Conservation (phyloP, 129 eudicot species). For the Silybum marianum region DNA sequence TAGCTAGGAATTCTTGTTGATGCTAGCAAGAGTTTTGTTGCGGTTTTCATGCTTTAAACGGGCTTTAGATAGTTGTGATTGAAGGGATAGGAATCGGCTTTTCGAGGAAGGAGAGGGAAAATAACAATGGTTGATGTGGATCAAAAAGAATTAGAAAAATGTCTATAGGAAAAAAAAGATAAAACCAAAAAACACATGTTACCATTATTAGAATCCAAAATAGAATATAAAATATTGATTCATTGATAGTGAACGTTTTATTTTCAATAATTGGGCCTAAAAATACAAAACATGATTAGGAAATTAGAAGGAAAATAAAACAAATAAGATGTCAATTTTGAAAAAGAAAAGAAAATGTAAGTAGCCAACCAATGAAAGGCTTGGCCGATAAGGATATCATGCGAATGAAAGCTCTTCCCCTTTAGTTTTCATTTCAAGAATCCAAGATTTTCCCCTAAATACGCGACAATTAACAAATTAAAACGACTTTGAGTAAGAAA, state of each 20-base stretch:
- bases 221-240: background rate
- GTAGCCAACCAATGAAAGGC: constrained; percentile 33
- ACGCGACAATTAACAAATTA: constrained; percentile 9
- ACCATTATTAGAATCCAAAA: background rate
- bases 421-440: background rate
- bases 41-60: background rate
- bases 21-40: background rate
- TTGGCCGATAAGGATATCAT: constrained; percentile 39
- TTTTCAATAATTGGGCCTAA: background rate
- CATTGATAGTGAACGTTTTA: background rate
- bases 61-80: background rate
- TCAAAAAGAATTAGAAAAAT: too few species aligned
- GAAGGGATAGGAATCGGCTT: background rate
- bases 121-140: background rate
- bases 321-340: constrained; percentile 23
- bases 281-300: constrained; percentile 7
- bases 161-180: too few species aligned
- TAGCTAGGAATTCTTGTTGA: background rate
- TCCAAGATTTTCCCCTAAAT: constrained; percentile 9
- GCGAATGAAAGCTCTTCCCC: background rate
- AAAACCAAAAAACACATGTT: background rate
- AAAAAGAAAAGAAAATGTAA: constrained; percentile 19
- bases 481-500: constrained; percentile 6
- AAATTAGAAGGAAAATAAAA: constrained; percentile 27
- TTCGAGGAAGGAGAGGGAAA: background rate